Percentiles rank a stretch among this genome's conserved stretches.
These are phyloP conservation scores for Mycena capillaripes DNA, from an alignment of 768 basidiomycete genomes.

Conservation along the genomic window DNA sequence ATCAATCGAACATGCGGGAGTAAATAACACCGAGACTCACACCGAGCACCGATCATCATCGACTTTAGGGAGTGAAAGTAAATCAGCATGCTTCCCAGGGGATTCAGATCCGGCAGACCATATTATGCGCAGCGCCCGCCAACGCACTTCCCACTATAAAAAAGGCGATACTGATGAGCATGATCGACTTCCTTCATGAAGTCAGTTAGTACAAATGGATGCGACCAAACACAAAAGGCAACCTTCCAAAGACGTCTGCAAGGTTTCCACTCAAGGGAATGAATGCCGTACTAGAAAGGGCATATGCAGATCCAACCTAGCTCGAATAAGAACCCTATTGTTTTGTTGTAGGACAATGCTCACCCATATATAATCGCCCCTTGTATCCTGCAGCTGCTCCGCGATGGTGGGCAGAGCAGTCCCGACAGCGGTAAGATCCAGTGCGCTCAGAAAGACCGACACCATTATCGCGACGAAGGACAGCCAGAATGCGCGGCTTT, in stretches of 20 bases:
- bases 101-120: constrained; percentile 37
- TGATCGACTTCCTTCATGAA: constrained; percentile 37
- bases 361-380: constrained; percentile 35
- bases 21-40: constrained; percentile 1
- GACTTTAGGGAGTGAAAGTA: not conserved
- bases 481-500: constrained; percentile 32
- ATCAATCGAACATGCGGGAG: not conserved
- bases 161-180: constrained; percentile 44
- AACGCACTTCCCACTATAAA: constrained; percentile 59
- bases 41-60: constrained; percentile 55
- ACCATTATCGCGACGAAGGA: constrained; percentile 29
- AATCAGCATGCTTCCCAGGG: not conserved
- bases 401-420: constrained; percentile 33
- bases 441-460: constrained; percentile 24
- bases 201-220: too few relatives aligned
- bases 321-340: not conserved
- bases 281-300: constrained; percentile 54
- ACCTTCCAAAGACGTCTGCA: constrained; percentile 50
- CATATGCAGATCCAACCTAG: constrained; percentile 55
- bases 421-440: constrained; percentile 31
- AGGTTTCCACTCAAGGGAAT: constrained; percentile 53
- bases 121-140: constrained; percentile 54
- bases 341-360: too few relatives aligned
- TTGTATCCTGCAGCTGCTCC: constrained; percentile 13
- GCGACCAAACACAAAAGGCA: not conserved